Conservation (phyloP, 2,329 filamentous ascomycete genomes). For the Chaetomium strumarium region DNA sequence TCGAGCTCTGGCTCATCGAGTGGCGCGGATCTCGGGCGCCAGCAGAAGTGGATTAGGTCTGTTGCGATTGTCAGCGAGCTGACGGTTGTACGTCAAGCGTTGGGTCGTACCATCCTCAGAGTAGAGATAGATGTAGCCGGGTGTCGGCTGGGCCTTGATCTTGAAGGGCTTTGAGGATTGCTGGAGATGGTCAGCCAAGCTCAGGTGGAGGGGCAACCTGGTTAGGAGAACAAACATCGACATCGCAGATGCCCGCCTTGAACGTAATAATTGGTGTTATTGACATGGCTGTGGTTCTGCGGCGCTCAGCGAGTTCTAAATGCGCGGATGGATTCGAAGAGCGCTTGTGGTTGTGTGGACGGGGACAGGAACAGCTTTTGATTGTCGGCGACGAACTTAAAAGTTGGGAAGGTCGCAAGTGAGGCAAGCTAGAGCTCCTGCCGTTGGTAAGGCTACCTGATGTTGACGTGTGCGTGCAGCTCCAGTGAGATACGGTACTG, state of each 20-base stretch:
- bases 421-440: not conserved
- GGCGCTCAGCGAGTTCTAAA: not conserved
- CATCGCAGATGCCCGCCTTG: conserved; percentile 85
- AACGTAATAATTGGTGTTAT: conserved; percentile 85
- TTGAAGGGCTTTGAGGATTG: conserved; percentile 56
- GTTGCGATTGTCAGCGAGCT: conserved; percentile 12
- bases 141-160: conserved; percentile 65
- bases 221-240: conserved; percentile 58
- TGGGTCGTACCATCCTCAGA: conserved; percentile 68
- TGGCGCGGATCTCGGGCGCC: conserved; percentile 71
- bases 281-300: conserved; percentile 55
- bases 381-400: conserved; percentile 2
- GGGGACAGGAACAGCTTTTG: not conserved
- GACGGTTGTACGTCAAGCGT: not conserved
- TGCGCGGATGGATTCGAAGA: not conserved
- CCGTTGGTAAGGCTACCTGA: conserved; percentile 9
- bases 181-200: conserved; percentile 29
- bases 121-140: conserved; percentile 89
- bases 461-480: conserved; percentile 13
- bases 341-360: not conserved
- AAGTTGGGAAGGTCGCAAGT: not conserved
- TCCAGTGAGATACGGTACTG: not conserved
- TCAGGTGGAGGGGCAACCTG: not conserved
- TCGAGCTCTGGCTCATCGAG: conserved; percentile 74
- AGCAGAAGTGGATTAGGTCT: conserved; percentile 96